Evolutionary conservation across 1,284 basidiomycete genomes (phyloP), one percentile per base, ranked within the genome.

Genomic region (Trametes pubescens): DNA sequence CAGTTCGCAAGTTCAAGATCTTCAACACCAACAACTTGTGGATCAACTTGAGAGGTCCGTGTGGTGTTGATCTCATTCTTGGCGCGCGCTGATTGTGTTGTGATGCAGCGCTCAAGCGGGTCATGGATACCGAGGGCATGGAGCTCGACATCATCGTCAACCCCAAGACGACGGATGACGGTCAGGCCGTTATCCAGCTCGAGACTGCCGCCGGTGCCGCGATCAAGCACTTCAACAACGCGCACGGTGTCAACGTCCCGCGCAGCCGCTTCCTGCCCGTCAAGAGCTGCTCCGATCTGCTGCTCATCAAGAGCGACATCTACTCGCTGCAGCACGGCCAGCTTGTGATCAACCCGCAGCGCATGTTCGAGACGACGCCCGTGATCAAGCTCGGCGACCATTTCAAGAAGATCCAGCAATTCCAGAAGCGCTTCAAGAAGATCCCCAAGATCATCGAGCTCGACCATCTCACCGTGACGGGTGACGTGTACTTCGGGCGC

Each of bases 21-120:
- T 96, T 96, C 87, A 96, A 96, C 85, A 97, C 95, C 65, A 99
- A 99, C 88, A 99, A 98, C 83, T 82, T 97, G 74, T 98, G 96
- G 97, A 88, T 98, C 80, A 95, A 99, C 83, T 84, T 99, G 67
- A 88, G 85, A 76, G 91, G 87, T 87, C 11, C 47, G 47, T 48
- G 63, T 58, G 24, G 1, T n/a, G 26, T 61, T 40, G 5, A 18
- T 6, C 13, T 7, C 54, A 22, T 71, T 34, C 35, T 13, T 48
- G 49, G 49, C 68, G 66, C 82, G 90, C 94, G 35, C 48, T 61
- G 56, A 53, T 21, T 35, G 55, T 32, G 1, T 58, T 14, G 47
- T 3, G 4, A 38, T 51, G 44, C 18, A 76, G 75, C 75, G 21
- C 87, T 99, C 78, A 99, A 98, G 88, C 90, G 93, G 64, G 87